Evolutionary conservation across 1,284 basidiomycete species (phyloP).

Genomic region (Boletus semigastroideus): DNA sequence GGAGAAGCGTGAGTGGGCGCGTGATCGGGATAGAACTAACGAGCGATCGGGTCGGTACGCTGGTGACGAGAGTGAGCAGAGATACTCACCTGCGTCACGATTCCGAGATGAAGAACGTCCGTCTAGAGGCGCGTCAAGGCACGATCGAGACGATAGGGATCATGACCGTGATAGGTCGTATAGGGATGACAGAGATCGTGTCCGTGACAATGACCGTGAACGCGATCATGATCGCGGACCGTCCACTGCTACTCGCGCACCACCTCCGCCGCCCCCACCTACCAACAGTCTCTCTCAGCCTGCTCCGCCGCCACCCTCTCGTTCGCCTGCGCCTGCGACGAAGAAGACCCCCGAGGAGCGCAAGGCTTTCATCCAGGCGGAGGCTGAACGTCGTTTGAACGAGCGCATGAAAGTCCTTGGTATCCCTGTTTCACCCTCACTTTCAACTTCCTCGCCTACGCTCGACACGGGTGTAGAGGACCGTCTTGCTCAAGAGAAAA

Average conservation of each 20-base stretch:
- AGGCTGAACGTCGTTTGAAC: slow-evolving; percentile 84
- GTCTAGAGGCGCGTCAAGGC: slow-evolving; percentile 39
- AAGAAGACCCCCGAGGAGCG: slow-evolving; percentile 86
- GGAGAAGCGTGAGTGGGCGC: slow-evolving; percentile 76
- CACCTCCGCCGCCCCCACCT: slow-evolving; percentile 49
- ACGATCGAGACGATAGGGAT: slow-evolving; percentile 35
- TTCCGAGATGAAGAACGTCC: slow-evolving; percentile 41
- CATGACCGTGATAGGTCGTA: slow-evolving; percentile 36
- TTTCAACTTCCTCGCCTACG: slow-evolving; percentile 40
- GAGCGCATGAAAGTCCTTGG: slow-evolving; percentile 90
- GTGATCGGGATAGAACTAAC: slow-evolving; percentile 86
- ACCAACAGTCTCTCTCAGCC: slow-evolving; percentile 36
- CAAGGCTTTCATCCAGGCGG: slow-evolving; percentile 74
- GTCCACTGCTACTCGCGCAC: slow-evolving; percentile 41
- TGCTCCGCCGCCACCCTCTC: slow-evolving; percentile 42
- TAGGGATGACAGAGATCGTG: slow-evolving; percentile 30
- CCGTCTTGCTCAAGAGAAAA: slow-evolving; percentile 78
- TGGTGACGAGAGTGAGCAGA: slow-evolving; percentile 45
- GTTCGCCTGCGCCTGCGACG: slow-evolving; percentile 50
- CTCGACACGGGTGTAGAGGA: slow-evolving; percentile 82
- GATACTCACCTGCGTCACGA: slow-evolving; percentile 39
- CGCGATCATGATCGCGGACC: slow-evolving; percentile 38
- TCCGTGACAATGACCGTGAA: slow-evolving; percentile 12
- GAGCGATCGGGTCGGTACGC: slow-evolving; percentile 74
- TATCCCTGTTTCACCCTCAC: slow-evolving; percentile 52